Conservation (phyloP, 441 rosid species). For the Pelargonium fulgidum region DNA sequence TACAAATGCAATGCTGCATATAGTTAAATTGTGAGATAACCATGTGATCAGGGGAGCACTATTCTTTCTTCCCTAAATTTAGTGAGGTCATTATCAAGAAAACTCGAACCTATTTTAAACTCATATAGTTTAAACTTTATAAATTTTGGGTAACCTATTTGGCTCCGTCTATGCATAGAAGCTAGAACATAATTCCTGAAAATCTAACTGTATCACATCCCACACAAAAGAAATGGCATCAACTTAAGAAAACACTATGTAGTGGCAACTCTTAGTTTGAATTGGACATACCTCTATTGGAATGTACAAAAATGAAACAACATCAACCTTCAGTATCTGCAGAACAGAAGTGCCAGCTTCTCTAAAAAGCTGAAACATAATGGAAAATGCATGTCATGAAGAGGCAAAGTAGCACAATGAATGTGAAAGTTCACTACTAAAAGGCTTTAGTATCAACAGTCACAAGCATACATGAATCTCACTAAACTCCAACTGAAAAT, state of each 20-base stretch:
- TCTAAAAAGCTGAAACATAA: slow-evolving; percentile 71
- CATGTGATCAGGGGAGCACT: too few relatives aligned
- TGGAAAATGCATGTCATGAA: slow-evolving; percentile 25
- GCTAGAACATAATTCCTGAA: too few relatives aligned
- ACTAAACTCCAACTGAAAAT: slow-evolving; percentile 78
- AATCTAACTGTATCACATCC: not conserved
- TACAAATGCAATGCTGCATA: too few relatives aligned
- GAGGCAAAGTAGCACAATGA: slow-evolving; percentile 17
- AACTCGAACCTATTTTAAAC: too few relatives aligned
- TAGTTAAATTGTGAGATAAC: too few relatives aligned
- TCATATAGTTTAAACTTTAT: too few relatives aligned
- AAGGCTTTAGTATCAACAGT: slow-evolving; percentile 25
- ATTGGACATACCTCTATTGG: slow-evolving; percentile 63
- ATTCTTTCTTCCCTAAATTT: too few relatives aligned
- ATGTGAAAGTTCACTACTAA: slow-evolving; percentile 21
- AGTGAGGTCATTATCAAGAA: too few relatives aligned
- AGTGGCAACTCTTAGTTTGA: slow-evolving; percentile 16
- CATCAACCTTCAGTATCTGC: slow-evolving; percentile 87
- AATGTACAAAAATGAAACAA: slow-evolving; percentile 66
- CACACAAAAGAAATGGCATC: not conserved
- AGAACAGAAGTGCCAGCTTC: slow-evolving; percentile 71
- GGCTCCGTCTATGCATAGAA: too few relatives aligned
- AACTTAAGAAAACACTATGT: slow-evolving; percentile 20
- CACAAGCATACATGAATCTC: slow-evolving; percentile 80
- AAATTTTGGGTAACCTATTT: too few relatives aligned